Base-by-base conservation (phyloP, 202 grass and related monocot genomes). In the Carex arenaria region DNA sequence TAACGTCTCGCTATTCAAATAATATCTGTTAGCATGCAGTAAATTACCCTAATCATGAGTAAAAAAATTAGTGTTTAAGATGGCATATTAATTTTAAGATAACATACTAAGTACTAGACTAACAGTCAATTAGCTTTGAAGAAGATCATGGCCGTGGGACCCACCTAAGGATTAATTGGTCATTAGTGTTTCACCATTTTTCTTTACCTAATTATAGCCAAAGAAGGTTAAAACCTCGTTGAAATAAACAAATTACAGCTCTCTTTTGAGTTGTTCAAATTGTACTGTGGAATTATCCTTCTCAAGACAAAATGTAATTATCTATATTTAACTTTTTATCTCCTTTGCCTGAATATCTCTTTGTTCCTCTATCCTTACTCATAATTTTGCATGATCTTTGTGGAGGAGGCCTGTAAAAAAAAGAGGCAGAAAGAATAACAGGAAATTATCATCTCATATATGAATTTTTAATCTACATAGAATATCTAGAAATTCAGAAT, bases 301-400 rank as follows among this genome's bases (percentile, higher is more conserved):
- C 42, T 3, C 28, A 52, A 53, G 42, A 66, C 30, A 54, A 82
- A 32, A 56, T 69, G 22, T 49, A 38, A 31, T 64, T 72, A 69
- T 15, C 64, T 82, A 69, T 82, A 82, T 64, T 82, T 82, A 82
- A 69, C 80, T 54, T 82, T 82, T 56, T 82, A 11, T 56, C 13
- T 13, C 20, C 42, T 82, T 82, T 67, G 51, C 1, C 56, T 68
- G 34, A 67, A 53, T 52, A 9, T n/a, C 43, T 49, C 31, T 54
- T 82, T 55, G 42, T 68, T 82, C 40, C 36, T 81, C 40, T 55
- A 56, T 82, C 11, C 18, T 65, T 20, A 68, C 47, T 82, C 31
- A 3, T 18, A 40, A 19, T 82, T 68, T 51, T 69, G 64, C 64
- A 55, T 11, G 15, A 38, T 69, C 11, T 55, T 67, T 66, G 2